Evolutionary conservation across 1,284 basidiomycete genomes (phyloP).

Genomic region (Coniferiporia weirii): DNA sequence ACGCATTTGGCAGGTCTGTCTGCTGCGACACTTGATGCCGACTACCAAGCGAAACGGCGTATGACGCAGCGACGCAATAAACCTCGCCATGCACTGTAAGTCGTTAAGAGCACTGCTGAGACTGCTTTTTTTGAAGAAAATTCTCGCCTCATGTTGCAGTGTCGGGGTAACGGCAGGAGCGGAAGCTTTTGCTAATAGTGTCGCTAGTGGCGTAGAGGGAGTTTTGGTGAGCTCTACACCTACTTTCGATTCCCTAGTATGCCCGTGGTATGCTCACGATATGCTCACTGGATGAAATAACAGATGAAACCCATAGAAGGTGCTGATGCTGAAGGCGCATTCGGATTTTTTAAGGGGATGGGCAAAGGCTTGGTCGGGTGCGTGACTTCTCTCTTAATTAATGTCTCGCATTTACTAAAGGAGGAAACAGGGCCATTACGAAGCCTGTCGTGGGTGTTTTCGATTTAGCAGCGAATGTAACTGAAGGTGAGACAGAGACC

Average conservation of each 20-base stretch:
- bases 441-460: conserved; percentile 98
- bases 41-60: conserved; percentile 88
- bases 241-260: conserved; percentile 2
- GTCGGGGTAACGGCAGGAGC: conserved; percentile 94
- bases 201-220: conserved; percentile 95
- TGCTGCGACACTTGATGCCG: conserved; percentile 93
- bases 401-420: conserved; percentile 20
- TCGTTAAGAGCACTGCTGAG: background rate
- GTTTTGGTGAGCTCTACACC: conserved; percentile 64
- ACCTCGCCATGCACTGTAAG: conserved; percentile 91
- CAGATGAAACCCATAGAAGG: conserved; percentile 95
- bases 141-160: conserved; percentile 33
- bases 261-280: background rate
- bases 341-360: conserved; percentile 97
- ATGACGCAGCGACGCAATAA: conserved; percentile 91
- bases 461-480: conserved; percentile 92
- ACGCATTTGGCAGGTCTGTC: conserved; percentile 65
- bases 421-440: conserved; percentile 67
- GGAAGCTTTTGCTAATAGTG: conserved; percentile 89
- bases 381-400: conserved; percentile 25
- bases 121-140: conserved; percentile 12
- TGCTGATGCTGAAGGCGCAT: conserved; percentile 89
- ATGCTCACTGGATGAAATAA: background rate
- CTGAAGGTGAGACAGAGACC: conserved; percentile 63
- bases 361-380: conserved; percentile 95